These are phyloP conservation scores for Pyrrhoderma noxium DNA, from an alignment of 1,284 basidiomycete species.

Conservation along the genomic window DNA sequence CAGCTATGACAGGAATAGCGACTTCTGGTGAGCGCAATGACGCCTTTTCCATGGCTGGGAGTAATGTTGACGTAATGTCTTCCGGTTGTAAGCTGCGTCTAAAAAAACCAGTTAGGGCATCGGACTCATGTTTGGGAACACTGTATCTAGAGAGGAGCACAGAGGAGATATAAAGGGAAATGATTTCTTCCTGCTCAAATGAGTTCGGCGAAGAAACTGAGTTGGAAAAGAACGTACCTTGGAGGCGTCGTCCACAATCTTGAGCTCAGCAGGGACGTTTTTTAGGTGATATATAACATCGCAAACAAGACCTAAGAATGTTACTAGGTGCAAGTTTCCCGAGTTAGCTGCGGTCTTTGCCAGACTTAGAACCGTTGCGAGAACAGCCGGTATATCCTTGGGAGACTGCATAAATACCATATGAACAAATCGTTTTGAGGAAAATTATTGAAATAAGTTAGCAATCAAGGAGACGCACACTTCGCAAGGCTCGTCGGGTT, in stretches of 20 bases:
- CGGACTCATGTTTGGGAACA: slow-evolving; percentile 43
- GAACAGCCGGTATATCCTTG: slow-evolving; percentile 38
- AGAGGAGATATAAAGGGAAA: slow-evolving; percentile 43
- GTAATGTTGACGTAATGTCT: slow-evolving; percentile 43
- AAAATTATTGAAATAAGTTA: slow-evolving; percentile 2
- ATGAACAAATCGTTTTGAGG: slow-evolving; percentile 9
- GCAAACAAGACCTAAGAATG: slow-evolving; percentile 52
- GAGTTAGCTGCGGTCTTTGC: slow-evolving; percentile 28
- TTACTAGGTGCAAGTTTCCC: slow-evolving; percentile 38
- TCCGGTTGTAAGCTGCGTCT: slow-evolving; percentile 39
- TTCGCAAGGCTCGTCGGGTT: slow-evolving; percentile 56
- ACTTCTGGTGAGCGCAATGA: slow-evolving; percentile 69
- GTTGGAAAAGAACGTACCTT: slow-evolving; percentile 32
- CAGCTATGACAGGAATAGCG: slow-evolving; percentile 47
- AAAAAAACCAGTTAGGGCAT: slow-evolving; percentile 59
- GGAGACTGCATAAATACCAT: slow-evolving; percentile 5
- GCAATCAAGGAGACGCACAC: slow-evolving; percentile 32
- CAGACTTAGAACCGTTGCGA: slow-evolving; percentile 41
- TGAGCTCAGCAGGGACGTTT: slow-evolving; percentile 32
- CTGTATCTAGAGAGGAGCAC: slow-evolving; percentile 52
- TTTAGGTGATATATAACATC: slow-evolving; percentile 59
- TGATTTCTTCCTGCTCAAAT: slow-evolving; percentile 40
- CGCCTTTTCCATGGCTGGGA: slow-evolving; percentile 69
- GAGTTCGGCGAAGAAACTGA: neutral
- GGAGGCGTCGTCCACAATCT: slow-evolving; percentile 31